phyloP scores from a whole-genome alignment of 768 basidiomycete species.

The Lentinula raphanica region DNA sequence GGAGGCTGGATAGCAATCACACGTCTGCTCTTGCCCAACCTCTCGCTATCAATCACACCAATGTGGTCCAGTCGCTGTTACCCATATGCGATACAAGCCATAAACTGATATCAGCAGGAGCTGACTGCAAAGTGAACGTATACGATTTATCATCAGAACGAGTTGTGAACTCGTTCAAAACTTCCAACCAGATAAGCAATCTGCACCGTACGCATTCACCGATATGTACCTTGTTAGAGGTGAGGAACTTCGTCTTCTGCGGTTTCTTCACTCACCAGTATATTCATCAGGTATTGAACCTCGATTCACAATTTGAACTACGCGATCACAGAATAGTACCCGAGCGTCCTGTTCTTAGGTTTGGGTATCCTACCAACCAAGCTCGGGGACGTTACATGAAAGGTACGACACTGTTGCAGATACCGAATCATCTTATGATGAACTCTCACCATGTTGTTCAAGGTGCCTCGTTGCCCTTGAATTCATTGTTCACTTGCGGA shows the following conservation, averaged over 20 bases:
- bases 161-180: slow-evolving; percentile 32
- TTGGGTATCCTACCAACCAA: slow-evolving; percentile 35
- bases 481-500: slow-evolving; percentile 36
- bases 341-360: slow-evolving; percentile 30
- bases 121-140: slow-evolving; percentile 39
- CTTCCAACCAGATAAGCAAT: slow-evolving; percentile 40
- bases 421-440: not conserved
- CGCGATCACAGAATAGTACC: slow-evolving; percentile 40
- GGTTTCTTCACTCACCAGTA: not conserved
- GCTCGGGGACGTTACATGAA: slow-evolving; percentile 40
- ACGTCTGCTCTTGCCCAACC: slow-evolving; percentile 23
- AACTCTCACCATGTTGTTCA: not conserved
- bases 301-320: slow-evolving; percentile 49
- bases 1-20: slow-evolving; percentile 33
- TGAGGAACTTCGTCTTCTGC: slow-evolving; percentile 14
- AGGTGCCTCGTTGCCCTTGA: slow-evolving; percentile 16
- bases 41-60: slow-evolving; percentile 37
- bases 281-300: slow-evolving; percentile 36
- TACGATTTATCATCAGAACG: slow-evolving; percentile 45
- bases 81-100: slow-evolving; percentile 38
- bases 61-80: slow-evolving; percentile 38
- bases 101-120: slow-evolving; percentile 43
- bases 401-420: slow-evolving; percentile 24
- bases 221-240: slow-evolving; percentile 41
- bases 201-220: slow-evolving; percentile 31